Conservation (phyloP, 345 rosid genomes). For the Hibiscus mutabilis region DNA sequence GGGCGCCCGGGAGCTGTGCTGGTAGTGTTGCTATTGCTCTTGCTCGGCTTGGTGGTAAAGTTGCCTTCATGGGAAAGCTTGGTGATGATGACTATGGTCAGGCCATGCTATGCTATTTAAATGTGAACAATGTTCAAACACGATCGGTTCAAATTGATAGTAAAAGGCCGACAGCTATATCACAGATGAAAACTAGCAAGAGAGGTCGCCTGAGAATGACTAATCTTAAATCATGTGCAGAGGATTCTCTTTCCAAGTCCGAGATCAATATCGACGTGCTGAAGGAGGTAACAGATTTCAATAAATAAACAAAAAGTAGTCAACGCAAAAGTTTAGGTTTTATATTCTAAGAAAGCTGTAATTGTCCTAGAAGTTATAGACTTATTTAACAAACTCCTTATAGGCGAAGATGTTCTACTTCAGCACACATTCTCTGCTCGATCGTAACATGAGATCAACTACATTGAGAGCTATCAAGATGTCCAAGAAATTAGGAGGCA, state of each 20-base stretch:
- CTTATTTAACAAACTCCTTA: slow-evolving; percentile 20
- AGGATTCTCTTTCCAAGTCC: slow-evolving; percentile 70
- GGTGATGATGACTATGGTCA: slow-evolving; percentile 83
- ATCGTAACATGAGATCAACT: slow-evolving; percentile 60
- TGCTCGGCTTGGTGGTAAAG: slow-evolving; percentile 79
- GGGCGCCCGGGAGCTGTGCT: slow-evolving; percentile 86
- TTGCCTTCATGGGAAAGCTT: slow-evolving; percentile 90
- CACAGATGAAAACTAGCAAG: slow-evolving; percentile 73
- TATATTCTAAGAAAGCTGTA: not conserved
- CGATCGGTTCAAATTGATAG: slow-evolving; percentile 64
- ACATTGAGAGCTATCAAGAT: slow-evolving; percentile 65
- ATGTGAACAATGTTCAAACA: slow-evolving; percentile 67
- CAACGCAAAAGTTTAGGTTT: not conserved
- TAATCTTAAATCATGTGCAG: slow-evolving; percentile 67
- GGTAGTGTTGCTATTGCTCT: slow-evolving; percentile 83
- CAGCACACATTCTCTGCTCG: slow-evolving; percentile 76
- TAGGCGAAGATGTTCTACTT: slow-evolving; percentile 91
- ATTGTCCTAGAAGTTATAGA: slow-evolving; percentile 8
- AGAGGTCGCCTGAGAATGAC: slow-evolving; percentile 65
- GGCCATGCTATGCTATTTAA: slow-evolving; percentile 67
- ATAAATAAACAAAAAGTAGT: not conserved
- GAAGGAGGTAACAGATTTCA: slow-evolving; percentile 57
- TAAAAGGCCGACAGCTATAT: slow-evolving; percentile 51
- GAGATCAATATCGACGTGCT: slow-evolving; percentile 80
- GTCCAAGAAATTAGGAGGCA: slow-evolving; percentile 60